Conservation (phyloP, 768 basidiomycete species). For the Tricholoma flavovirens region DNA sequence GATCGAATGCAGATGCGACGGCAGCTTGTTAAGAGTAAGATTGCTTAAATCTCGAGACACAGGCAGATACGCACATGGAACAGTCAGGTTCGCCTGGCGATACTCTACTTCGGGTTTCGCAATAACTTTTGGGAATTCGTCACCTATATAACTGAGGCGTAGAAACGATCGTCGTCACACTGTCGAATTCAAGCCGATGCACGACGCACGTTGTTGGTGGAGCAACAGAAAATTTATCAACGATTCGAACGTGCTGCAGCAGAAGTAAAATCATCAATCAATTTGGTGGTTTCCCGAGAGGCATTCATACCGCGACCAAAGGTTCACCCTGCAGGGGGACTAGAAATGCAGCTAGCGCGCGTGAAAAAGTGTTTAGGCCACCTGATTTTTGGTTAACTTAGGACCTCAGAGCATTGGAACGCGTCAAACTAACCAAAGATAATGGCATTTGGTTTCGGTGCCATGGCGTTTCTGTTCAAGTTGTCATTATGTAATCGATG, state of each 20-base stretch:
- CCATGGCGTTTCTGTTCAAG: constrained; percentile 18
- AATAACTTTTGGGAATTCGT: constrained; percentile 68
- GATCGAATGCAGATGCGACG: constrained; percentile 65
- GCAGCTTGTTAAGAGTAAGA: constrained; percentile 40
- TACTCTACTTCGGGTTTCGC: constrained; percentile 70
- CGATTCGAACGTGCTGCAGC: constrained; percentile 58
- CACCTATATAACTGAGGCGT: constrained; percentile 62
- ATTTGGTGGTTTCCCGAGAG: constrained; percentile 4
- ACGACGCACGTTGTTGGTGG: constrained; percentile 67
- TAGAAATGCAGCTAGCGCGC: constrained; percentile 61
- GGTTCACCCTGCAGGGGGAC: constrained; percentile 63
- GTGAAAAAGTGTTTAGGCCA: constrained; percentile 75
- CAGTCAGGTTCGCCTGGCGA: constrained; percentile 74
- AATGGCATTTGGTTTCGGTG: constrained; percentile 55
- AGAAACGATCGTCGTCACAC: not conserved
- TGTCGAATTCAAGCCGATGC: not conserved
- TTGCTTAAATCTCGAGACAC: constrained; percentile 8
- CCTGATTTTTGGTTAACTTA: constrained; percentile 37
- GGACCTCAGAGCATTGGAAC: not conserved
- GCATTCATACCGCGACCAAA: constrained; percentile 60
- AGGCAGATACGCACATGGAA: constrained; percentile 40
- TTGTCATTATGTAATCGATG: not conserved
- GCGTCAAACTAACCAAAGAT: constrained; percentile 58
- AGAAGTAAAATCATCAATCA: constrained; percentile 13
- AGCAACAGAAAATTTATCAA: constrained; percentile 66